phyloP scores from a whole-genome alignment of 2,329 filamentous ascomycete genomes.

The Cytospora schulzeri region DNA sequence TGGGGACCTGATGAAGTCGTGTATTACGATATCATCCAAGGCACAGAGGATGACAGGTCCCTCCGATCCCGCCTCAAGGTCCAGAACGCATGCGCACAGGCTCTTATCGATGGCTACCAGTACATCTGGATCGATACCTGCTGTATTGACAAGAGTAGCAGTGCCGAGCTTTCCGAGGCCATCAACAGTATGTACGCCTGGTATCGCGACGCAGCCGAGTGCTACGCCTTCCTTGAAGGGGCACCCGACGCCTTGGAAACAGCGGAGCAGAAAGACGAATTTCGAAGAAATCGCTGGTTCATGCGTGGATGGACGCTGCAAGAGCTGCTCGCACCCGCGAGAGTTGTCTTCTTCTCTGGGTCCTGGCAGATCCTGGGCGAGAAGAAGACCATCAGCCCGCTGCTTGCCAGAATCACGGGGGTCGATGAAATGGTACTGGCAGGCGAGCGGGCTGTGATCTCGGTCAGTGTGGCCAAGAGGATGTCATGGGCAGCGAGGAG shows the following conservation, averaged over 20 bases:
- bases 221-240: conserved; percentile 12
- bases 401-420: conserved; percentile 5
- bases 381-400: conserved; percentile 9
- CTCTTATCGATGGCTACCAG: neutral
- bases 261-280: conserved; percentile 6
- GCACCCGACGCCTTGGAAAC: conserved; percentile 11
- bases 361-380: conserved; percentile 25
- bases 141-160: too few relatives aligned
- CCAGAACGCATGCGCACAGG: conserved; percentile 8
- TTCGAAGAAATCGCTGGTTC: conserved; percentile 13
- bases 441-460: conserved; percentile 21
- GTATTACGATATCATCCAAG: neutral
- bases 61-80: conserved; percentile 8
- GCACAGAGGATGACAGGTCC: conserved; percentile 4
- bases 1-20: conserved; percentile 6
- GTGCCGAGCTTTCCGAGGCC: too few relatives aligned
- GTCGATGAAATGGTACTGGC: conserved; percentile 19
- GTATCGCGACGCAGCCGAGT: conserved; percentile 9
- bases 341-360: conserved; percentile 28
- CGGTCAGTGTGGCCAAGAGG: conserved; percentile 1
- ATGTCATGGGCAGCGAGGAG: conserved; percentile 10
- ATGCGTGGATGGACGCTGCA: too few relatives aligned
- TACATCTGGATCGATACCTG: conserved; percentile 24
- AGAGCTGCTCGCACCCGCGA: conserved; percentile 28
- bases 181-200: conserved; percentile 17